Conservation (phyloP, 306 rosid genomes). For the Astragalus glycyphyllos region DNA sequence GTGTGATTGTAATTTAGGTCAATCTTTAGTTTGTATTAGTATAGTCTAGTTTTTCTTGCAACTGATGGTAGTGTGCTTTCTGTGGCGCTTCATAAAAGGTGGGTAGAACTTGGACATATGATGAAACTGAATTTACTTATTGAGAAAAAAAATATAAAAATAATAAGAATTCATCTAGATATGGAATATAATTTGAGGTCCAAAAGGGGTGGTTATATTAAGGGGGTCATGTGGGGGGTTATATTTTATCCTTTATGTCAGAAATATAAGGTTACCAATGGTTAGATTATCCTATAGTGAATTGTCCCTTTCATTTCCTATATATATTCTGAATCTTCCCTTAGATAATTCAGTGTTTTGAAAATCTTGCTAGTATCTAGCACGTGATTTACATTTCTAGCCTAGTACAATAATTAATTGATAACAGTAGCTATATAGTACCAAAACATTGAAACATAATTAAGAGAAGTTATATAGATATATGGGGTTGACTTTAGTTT, state of each 20-base stretch:
- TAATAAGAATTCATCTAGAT: not conserved
- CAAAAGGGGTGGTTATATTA: not conserved
- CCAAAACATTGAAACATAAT: constrained; percentile 2
- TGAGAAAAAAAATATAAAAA: too few relatives aligned
- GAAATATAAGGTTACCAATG: constrained; percentile 61
- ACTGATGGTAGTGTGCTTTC: too few relatives aligned
- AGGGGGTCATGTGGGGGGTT: constrained; percentile 1
- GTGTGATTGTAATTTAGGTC: too few relatives aligned
- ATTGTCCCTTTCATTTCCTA: too few relatives aligned
- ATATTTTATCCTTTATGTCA: constrained; percentile 45
- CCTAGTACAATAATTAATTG: constrained; percentile 25
- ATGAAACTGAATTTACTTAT: too few relatives aligned
- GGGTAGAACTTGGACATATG: too few relatives aligned
- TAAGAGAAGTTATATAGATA: not conserved
- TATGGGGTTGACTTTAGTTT: constrained; percentile 22
- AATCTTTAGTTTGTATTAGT: too few relatives aligned
- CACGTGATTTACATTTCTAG: constrained; percentile 72
- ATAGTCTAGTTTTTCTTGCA: too few relatives aligned
- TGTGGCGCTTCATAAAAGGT: too few relatives aligned
- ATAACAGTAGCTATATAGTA: not conserved
- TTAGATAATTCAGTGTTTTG: constrained; percentile 22
- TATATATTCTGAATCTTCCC: constrained; percentile 51
- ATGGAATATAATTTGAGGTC: not conserved
- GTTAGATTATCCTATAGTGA: constrained; percentile 34
- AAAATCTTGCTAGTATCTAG: constrained; percentile 47